Evolutionary conservation across 1,139 yeast species (phyloP), one percentile per base, ranked within the genome.

Genomic region (Saccharomyces uvarum): DNA sequence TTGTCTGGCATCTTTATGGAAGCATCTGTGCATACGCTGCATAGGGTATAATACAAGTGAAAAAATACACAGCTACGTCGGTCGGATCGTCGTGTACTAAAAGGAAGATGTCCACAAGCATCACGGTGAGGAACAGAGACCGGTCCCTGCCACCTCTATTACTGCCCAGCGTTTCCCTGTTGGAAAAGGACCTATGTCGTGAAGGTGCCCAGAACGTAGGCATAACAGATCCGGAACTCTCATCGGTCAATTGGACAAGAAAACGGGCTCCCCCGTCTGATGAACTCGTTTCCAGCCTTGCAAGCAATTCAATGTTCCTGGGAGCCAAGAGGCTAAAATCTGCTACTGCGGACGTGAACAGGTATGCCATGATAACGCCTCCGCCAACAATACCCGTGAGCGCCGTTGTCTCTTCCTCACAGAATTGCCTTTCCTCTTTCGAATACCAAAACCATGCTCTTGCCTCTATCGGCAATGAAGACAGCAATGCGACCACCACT

Each of bases 61-160:
- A 33, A 38, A 38, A 11, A 38, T 19, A 38, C 13, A 38, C 31
- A 38, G 13, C 44, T 11, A 38, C 19, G 13, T 38, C 26, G 19
- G 7, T 38, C 7, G 19, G 44, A 19, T 38, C 44, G 21, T 38
- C 13, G 44, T 16, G 19, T 38, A 41, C 9, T 16, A 11, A 41
- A 44, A 44, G 32, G 48, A 38, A 38, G 16, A 60, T 61, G 61
- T 54, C 57, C 6, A 51, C 61, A 4, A 65, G 69, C 50, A 63
- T 65, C 7, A 61, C 64, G 13, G 59, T 67, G 4, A 56, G 60
- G 14, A 67, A 67, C 51, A 59, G 62, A 50, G 61, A 63, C 55
- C 59, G 56, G 14, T 55, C 61, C 29, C 53, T 66, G 50, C 71
- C 70, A 19, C 70, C 71, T 19, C 56, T 67, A 49, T 54, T 67